These are phyloP conservation scores for Pythium pectinolyticum DNA, from an alignment of 352 stramenopile species.

Conservation along the genomic window DNA sequence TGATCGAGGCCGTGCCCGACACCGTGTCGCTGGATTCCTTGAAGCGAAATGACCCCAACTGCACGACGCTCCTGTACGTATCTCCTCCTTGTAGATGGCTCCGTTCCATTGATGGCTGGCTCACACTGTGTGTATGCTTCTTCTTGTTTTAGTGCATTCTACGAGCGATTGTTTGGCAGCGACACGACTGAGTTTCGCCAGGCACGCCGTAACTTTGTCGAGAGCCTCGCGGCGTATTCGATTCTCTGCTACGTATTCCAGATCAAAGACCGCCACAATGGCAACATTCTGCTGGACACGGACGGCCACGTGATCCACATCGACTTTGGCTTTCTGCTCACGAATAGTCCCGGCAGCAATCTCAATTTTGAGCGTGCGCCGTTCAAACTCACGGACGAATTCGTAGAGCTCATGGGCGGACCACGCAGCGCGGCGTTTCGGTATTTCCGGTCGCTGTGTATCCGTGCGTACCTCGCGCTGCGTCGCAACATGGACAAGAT, in stretches of 20 bases:
- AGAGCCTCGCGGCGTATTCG: slow-evolving; percentile 96
- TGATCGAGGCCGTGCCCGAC: slow-evolving; percentile 96
- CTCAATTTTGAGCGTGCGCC: slow-evolving; percentile 95
- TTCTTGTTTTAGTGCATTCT: slow-evolving; percentile 92
- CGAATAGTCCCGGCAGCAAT: slow-evolving; percentile 94
- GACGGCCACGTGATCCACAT: slow-evolving; percentile 98
- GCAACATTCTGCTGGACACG: slow-evolving; percentile 98
- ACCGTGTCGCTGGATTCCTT: slow-evolving; percentile 97
- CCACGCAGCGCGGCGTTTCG: slow-evolving; percentile 90
- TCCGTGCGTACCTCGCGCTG: slow-evolving; percentile 93
- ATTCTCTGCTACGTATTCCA: slow-evolving; percentile 98
- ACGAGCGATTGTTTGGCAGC: slow-evolving; percentile 89
- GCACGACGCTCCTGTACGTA: slow-evolving; percentile 90
- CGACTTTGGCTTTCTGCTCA: slow-evolving; percentile 98
- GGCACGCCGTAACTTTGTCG: slow-evolving; percentile 87
- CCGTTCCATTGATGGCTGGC: slow-evolving; percentile 56
- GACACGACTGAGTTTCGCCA: slow-evolving; percentile 72
- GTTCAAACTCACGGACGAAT: slow-evolving; percentile 97
- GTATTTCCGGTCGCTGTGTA: slow-evolving; percentile 95
- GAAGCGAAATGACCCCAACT: slow-evolving; percentile 87
- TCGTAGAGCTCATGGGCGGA: slow-evolving; percentile 95
- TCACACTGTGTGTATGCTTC: slow-evolving; percentile 50
- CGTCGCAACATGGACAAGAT: slow-evolving; percentile 94
- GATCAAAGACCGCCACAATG: slow-evolving; percentile 99
- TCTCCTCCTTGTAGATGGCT: slow-evolving; percentile 21